Base-by-base conservation (phyloP, 2,329 filamentous ascomycete genomes). In the Lojkania enalia region DNA sequence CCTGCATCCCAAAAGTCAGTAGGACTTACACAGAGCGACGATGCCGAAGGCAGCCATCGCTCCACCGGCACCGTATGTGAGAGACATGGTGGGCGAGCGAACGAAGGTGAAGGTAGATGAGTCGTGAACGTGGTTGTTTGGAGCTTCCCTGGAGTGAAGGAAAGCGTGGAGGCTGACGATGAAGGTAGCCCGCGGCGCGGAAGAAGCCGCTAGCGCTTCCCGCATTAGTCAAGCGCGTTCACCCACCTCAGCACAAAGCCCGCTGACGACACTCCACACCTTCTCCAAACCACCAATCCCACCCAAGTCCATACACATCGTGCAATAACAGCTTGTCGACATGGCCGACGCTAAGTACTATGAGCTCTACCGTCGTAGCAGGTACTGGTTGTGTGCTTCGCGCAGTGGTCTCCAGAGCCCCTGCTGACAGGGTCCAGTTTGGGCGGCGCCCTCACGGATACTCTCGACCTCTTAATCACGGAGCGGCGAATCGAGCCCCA, bases 281-380 rank as follows among this genome's bases (percentile, higher is more conserved):
- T n/a, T 9, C 25, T n/a, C n/a, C 7, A 7, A n/a, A 48, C 52
- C 37, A 42, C 47, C 49, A 31, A 49, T 33, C 7, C 51, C 37
- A 14, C 20, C 41, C 45, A 48, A 46, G 46, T 44, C 54, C 43
- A 41, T n/a, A 44, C 31, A 48, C 49, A 41, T 43, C 48, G 35
- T n/a, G 9, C 37, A 21, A 47, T 42, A n/a, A 16, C 23, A 40
- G 21, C 37, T 39, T 31, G 46, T 46, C 58, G 57, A 35, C 43
- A 70, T 68, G 66, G 63, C 63, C 41, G 74, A 69, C 62, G 73
- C 60, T 70, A 79, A 80, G 56, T 85, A 82, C 77, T 99, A 97
- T 74, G 94, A 99, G 82, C 85, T 99, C 67, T 99, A 99, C 74
- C 89, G 94, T 64, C 87, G 91, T 77, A 96, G 90, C 84, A 97